Evolutionary conservation across 768 basidiomycete genomes (phyloP).

Genomic region (Leccinum barrowsii): DNA sequence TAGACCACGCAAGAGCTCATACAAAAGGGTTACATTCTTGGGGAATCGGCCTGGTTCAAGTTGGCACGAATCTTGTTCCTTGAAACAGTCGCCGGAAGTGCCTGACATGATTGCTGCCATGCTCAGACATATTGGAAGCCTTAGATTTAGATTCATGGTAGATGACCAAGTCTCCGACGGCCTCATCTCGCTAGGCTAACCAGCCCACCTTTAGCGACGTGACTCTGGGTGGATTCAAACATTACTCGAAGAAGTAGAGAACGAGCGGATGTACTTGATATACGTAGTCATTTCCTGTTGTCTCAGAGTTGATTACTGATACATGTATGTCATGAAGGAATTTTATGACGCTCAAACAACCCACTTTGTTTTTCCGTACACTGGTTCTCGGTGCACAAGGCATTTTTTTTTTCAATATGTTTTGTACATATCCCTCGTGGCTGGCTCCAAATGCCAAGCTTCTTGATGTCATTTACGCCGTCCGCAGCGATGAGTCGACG

Average conservation of each 20-base stretch:
- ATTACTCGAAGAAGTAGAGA: slow-evolving; percentile 92
- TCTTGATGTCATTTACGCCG: slow-evolving; percentile 86
- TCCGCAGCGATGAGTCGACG: slow-evolving; percentile 89
- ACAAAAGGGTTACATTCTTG: slow-evolving; percentile 68
- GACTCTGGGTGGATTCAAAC: slow-evolving; percentile 87
- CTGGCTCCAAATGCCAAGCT: slow-evolving; percentile 68
- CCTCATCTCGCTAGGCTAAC: slow-evolving; percentile 7
- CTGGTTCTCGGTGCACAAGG: slow-evolving; percentile 90
- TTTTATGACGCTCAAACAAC: slow-evolving; percentile 88
- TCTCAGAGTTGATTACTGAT: slow-evolving; percentile 10
- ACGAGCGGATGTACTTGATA: slow-evolving; percentile 96
- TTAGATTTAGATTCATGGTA: slow-evolving; percentile 81
- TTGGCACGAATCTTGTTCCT: slow-evolving; percentile 66
- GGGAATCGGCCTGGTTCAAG: slow-evolving; percentile 72
- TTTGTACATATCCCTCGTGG: slow-evolving; percentile 52
- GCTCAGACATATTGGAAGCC: slow-evolving; percentile 81
- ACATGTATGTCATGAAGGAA: slow-evolving; percentile 51
- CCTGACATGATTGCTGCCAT: slow-evolving; percentile 95
- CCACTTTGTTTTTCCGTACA: slow-evolving; percentile 75
- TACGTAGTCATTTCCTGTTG: slow-evolving; percentile 25
- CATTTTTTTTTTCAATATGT: slow-evolving; percentile 76
- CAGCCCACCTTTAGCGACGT: slow-evolving; percentile 36
- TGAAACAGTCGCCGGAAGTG: slow-evolving; percentile 87
- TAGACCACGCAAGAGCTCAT: slow-evolving; percentile 66
- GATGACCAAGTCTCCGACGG: slow-evolving; percentile 17